These are phyloP conservation scores for Lactifluus hygrophoroides DNA, from an alignment of 768 basidiomycete species.

Conservation along the genomic window DNA sequence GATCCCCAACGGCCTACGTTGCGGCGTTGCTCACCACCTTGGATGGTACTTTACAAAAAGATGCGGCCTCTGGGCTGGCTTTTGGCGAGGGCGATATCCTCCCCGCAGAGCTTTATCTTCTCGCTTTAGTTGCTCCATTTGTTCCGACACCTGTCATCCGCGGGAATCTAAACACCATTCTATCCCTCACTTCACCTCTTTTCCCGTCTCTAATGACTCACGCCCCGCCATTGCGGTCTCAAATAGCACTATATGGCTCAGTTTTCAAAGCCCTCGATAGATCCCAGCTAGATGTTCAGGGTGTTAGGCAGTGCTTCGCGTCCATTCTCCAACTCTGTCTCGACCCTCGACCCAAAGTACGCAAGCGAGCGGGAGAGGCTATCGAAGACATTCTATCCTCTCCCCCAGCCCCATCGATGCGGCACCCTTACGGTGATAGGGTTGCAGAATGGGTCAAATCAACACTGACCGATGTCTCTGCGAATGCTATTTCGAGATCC, in stretches of 20 bases:
- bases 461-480: conserved; percentile 55
- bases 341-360: conserved; percentile 90
- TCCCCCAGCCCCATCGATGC: conserved; percentile 66
- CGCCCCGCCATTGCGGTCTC: conserved; percentile 80
- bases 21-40: conserved; percentile 83
- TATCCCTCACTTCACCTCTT: conserved; percentile 69
- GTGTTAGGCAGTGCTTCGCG: conserved; percentile 75
- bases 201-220: conserved; percentile 57
- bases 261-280: conserved; percentile 65
- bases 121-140: conserved; percentile 69
- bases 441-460: conserved; percentile 73
- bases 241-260: conserved; percentile 65
- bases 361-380: conserved; percentile 82
- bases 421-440: conserved; percentile 80
- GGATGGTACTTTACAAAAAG: conserved; percentile 64
- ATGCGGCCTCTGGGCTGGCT: conserved; percentile 29
- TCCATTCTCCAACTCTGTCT: conserved; percentile 74
- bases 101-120: conserved; percentile 77
- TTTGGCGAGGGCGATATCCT: conserved; percentile 64
- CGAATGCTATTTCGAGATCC: conserved; percentile 50
- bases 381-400: conserved; percentile 66
- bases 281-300: conserved; percentile 55
- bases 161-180: conserved; percentile 59
- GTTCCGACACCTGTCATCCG: conserved; percentile 76
- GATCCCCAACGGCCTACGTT: conserved; percentile 85